Conservation (phyloP, 805 yeast species). For the Candida pini region DNA sequence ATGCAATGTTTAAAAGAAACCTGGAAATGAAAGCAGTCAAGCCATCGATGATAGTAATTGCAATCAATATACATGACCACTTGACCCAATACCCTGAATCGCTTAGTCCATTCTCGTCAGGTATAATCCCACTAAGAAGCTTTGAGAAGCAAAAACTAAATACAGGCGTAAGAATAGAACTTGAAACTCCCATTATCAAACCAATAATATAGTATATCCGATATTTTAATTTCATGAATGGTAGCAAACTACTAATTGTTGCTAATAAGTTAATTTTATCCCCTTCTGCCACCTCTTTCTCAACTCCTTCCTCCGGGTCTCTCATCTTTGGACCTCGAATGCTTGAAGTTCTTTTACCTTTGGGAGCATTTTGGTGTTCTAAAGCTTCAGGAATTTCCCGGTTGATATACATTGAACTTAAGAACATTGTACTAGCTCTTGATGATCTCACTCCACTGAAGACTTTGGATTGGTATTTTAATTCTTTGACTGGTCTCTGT, state of each 20-base stretch:
- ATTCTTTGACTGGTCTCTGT: not conserved
- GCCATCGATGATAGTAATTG: constrained; percentile 62
- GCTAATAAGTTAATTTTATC: constrained; percentile 26
- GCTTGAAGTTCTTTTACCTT: not conserved
- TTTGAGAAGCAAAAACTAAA: constrained; percentile 76
- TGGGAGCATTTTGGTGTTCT: not conserved
- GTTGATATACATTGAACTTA: not conserved
- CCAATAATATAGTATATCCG: constrained; percentile 41
- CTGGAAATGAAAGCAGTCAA: constrained; percentile 44
- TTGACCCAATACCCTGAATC: constrained; percentile 30
- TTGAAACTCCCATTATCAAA: constrained; percentile 41
- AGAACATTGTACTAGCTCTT: too few species aligned
- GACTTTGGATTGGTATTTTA: not conserved
- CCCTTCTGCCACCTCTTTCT: constrained; percentile 8
- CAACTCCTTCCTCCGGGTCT: constrained; percentile 4
- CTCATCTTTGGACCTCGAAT: not conserved
- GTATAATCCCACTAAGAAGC: constrained; percentile 58
- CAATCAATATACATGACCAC: constrained; percentile 68
- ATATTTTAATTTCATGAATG: not conserved
- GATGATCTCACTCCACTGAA: not conserved
- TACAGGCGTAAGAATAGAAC: constrained; percentile 66
- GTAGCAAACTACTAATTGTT: constrained; percentile 16
- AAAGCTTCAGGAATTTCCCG: not conserved
- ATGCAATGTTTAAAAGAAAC: constrained; percentile 44
- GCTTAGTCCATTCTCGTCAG: constrained; percentile 30